Conservation (phyloP, 2,329 filamentous ascomycete species). For the Dothiorella sarmentorum region DNA sequence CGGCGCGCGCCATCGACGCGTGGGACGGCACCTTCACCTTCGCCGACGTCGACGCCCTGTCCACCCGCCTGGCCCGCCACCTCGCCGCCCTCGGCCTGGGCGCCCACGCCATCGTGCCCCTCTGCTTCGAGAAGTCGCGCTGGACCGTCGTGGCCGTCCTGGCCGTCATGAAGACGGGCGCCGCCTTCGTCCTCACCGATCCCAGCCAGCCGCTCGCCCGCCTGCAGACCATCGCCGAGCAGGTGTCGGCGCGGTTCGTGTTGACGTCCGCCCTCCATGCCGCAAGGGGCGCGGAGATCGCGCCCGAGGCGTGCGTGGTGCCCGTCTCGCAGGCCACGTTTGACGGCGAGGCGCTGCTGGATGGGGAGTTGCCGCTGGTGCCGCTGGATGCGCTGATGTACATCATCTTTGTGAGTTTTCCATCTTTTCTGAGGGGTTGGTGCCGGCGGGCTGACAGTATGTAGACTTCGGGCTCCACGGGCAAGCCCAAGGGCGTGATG, state of each 20-base stretch:
- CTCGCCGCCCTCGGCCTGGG: not conserved
- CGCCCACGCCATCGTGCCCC: constrained; percentile 7
- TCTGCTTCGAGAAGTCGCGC: constrained; percentile 23
- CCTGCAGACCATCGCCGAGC: not conserved
- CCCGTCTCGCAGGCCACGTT: not conserved
- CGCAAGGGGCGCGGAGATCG: constrained; percentile 28
- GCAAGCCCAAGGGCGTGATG: constrained; percentile 24
- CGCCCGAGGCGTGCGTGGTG: constrained; percentile 26
- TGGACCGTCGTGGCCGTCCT: constrained; percentile 20
- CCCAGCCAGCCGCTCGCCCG: not conserved
- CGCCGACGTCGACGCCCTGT: constrained; percentile 38
- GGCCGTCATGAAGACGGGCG: constrained; percentile 23
- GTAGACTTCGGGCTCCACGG: constrained; percentile 24
- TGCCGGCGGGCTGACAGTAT: no score
- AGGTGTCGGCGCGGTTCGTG: constrained; percentile 24
- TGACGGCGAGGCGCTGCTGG: not conserved
- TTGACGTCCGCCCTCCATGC: constrained; percentile 22
- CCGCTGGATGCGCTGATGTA: constrained; percentile 63
- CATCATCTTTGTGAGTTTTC: constrained; percentile 55
- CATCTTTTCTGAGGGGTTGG: no score
- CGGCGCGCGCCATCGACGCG: constrained; percentile 46
- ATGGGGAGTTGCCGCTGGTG: not conserved
- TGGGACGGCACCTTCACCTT: constrained; percentile 53
- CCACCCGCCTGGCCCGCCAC: not conserved
- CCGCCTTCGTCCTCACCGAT: not conserved